Percentiles rank a stretch among this genome's conserved stretches.
Conservation (phyloP, 2,329 filamentous ascomycete species). For the Cladophialophora bantiana region DNA sequence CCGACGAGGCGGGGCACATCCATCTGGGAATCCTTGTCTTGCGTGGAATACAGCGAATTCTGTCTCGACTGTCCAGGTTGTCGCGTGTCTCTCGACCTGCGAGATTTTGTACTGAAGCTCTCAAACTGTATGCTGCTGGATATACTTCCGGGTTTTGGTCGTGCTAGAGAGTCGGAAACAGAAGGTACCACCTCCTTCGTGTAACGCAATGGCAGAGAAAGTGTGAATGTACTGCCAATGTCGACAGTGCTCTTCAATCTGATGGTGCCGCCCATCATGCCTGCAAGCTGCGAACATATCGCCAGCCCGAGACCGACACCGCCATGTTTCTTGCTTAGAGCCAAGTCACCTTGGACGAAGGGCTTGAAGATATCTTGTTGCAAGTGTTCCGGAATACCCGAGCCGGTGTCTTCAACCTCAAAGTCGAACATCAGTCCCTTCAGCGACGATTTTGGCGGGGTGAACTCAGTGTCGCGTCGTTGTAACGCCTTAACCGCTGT, state of each 20-base stretch:
- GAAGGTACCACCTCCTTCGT: slow-evolving; percentile 68
- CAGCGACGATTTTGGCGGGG: slow-evolving; percentile 64
- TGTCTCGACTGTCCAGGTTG: slow-evolving; percentile 19
- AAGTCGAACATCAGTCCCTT: slow-evolving; percentile 77
- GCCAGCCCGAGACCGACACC: slow-evolving; percentile 85
- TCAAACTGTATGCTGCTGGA: slow-evolving; percentile 27
- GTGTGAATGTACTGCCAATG: slow-evolving; percentile 78
- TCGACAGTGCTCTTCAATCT: slow-evolving; percentile 73
- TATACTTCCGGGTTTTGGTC: slow-evolving; percentile 21
- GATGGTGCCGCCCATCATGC: slow-evolving; percentile 83
- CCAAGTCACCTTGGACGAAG: slow-evolving; percentile 87
- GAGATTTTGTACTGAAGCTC: slow-evolving; percentile 23
- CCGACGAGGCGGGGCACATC: slow-evolving; percentile 74
- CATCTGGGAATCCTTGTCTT: slow-evolving; percentile 49
- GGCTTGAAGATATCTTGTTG: slow-evolving; percentile 88
- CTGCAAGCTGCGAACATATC: slow-evolving; percentile 84
- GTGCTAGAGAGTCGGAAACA: slow-evolving; percentile 30
- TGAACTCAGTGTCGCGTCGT: slow-evolving; percentile 41
- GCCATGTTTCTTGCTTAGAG: slow-evolving; percentile 85
- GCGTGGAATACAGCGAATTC: slow-evolving; percentile 20
- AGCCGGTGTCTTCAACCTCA: slow-evolving; percentile 84
- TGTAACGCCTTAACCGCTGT: slow-evolving; percentile 12
- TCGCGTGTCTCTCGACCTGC: slow-evolving; percentile 17
- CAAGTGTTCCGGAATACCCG: slow-evolving; percentile 78
- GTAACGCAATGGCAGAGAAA: slow-evolving; percentile 80